Base-by-base conservation (phyloP, 805 yeast species). In the Ogataea saltuana region DNA sequence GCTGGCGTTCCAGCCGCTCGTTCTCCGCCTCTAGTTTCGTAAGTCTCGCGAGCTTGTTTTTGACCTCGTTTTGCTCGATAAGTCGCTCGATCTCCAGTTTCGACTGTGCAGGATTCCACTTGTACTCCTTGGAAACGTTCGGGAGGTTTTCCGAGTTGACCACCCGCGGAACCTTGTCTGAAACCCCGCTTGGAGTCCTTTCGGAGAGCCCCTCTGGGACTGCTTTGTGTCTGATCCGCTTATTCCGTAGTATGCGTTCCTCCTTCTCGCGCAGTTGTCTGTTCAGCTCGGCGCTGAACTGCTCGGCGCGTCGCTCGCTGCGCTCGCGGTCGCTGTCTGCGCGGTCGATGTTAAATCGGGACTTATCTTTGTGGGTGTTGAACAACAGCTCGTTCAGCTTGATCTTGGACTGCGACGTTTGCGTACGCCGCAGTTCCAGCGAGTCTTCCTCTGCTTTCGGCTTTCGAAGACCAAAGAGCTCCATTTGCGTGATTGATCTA, bases 211-310 rank as follows among this genome's bases (percentile, higher is more conserved):
- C n/a, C n/a, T n/a, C n/a, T n/a, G n/a, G n/a, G n/a, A n/a, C n/a
- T n/a, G n/a, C n/a, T n/a, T n/a, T n/a, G n/a, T n/a, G n/a, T n/a
- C 44, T 40, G 17, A 42, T 42, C n/a, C 48, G 39, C 19, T 36
- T 42, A 17, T 30, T 41, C 13, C 39, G 41, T 23, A 45, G 26
- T 16, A 52, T 40, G 11, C 49, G 48, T 20, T 39, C 51, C 32
- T 50, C 53, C 26, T 52, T 52, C 42, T 49, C 54, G 25, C 45
- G 46, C 22, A 52, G 22, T 30, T 52, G 50, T 22, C 50, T 31
- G 36, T 52, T 49, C 18, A 52, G 39, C 40, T 48, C 51, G 17
- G 37, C 38, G 43, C 45, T 46, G 34, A 52, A 46, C 41, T 48
- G 44, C 16, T 45, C 47, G 9, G 48, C 49, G 23, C 44, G 41